These are phyloP conservation scores for Panellus pusillus DNA, from an alignment of 768 basidiomycete species.

Conservation along the genomic window DNA sequence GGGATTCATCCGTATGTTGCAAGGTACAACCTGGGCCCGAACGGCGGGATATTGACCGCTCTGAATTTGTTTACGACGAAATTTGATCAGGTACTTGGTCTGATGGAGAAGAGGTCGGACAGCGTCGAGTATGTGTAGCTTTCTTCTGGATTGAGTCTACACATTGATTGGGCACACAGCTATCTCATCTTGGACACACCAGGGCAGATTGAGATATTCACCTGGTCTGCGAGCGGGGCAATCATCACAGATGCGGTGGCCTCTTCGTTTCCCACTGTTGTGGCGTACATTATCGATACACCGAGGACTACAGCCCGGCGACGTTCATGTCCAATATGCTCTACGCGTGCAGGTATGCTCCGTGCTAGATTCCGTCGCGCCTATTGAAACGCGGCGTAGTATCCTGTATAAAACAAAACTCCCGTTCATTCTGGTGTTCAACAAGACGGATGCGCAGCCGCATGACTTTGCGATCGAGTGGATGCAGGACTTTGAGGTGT, in stretches of 20 bases:
- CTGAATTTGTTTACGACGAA: conserved; percentile 98
- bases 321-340: conserved; percentile 99
- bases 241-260: conserved; percentile 98
- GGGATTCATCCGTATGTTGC: conserved; percentile 13
- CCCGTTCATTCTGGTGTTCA: conserved; percentile 97
- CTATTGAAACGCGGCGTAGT: conserved; percentile 36
- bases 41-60: conserved; percentile 96
- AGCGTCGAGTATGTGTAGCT: conserved; percentile 71
- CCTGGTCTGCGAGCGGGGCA: conserved; percentile 98
- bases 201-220: conserved; percentile 99
- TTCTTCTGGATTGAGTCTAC: neutral
- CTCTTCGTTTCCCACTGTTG: conserved; percentile 87
- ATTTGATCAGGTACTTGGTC: conserved; percentile 91
- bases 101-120: conserved; percentile 90
- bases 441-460: conserved; percentile 92
- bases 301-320: conserved; percentile 88
- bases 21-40: conserved; percentile 98
- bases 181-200: conserved; percentile 96
- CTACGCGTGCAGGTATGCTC: conserved; percentile 88
- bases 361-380: neutral
- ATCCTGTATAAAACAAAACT: conserved; percentile 98
- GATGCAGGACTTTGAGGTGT: conserved; percentile 98
- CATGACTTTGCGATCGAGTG: conserved; percentile 94
- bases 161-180: conserved; percentile 40
- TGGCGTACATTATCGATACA: conserved; percentile 97